These are phyloP conservation scores for Calonectria hongkongensis DNA, from an alignment of 2,329 filamentous ascomycete species.

Conservation along the genomic window DNA sequence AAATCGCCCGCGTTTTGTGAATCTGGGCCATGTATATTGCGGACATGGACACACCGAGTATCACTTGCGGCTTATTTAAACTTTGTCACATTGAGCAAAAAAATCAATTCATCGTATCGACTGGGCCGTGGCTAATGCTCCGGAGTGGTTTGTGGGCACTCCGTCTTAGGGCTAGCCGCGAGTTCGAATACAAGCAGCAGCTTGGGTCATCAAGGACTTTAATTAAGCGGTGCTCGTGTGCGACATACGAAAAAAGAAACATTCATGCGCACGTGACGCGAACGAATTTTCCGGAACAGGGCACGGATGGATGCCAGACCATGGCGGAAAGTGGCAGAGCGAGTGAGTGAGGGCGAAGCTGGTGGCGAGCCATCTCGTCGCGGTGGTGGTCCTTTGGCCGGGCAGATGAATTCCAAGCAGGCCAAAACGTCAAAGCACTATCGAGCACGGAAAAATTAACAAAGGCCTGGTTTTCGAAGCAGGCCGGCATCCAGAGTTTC, in stretches of 20 bases:
- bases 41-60: not conserved
- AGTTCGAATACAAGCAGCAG: conserved; percentile 3
- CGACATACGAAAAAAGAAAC: conserved; percentile 7
- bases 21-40: not conserved
- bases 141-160: conserved; percentile 8
- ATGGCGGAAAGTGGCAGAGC: conserved; percentile 1
- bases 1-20: not conserved
- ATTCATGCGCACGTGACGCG: conserved; percentile 30
- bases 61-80: conserved; percentile 25
- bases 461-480: not conserved
- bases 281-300: conserved; percentile 20
- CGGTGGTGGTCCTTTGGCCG: not conserved
- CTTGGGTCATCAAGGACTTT: not conserved
- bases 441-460: not conserved
- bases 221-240: not conserved
- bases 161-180: conserved; percentile 17
- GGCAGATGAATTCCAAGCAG: conserved; percentile 22
- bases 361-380: conserved; percentile 1
- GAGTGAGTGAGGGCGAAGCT: conserved; percentile 3
- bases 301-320: conserved; percentile 22
- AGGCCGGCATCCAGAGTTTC: conserved; percentile 15
- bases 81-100: conserved; percentile 11
- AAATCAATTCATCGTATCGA: conserved; percentile 16
- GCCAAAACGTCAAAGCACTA: conserved; percentile 5
- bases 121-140: not conserved